Percentiles rank a stretch among this genome's conserved stretches.
phyloP scores from a whole-genome alignment of 345 rosid genomes.

The Mercurialis annua region DNA sequence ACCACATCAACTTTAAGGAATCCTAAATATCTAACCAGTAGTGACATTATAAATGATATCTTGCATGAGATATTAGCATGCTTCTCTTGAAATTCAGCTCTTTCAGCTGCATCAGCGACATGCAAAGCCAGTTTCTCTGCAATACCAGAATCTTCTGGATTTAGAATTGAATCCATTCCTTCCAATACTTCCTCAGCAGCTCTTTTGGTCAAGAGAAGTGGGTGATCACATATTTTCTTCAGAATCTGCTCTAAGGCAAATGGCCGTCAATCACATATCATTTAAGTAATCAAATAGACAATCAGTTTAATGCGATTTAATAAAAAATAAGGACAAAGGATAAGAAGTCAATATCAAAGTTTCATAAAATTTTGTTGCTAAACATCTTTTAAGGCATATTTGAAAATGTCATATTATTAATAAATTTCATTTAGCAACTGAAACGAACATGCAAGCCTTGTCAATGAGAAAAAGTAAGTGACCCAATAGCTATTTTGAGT shows the following conservation, averaged over 20 bases:
- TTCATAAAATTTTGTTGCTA: neutral
- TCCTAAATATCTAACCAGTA: constrained; percentile 56
- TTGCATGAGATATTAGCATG: constrained; percentile 89
- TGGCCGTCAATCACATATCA: neutral
- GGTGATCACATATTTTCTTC: constrained; percentile 91
- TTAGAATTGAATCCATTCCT: constrained; percentile 75
- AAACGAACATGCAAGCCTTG: neutral
- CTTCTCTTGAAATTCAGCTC: constrained; percentile 68
- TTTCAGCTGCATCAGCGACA: constrained; percentile 75
- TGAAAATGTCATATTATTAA: neutral
- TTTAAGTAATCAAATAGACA: too few species aligned
- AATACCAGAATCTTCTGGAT: constrained; percentile 67
- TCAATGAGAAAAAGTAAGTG: neutral
- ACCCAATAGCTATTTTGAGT: neutral
- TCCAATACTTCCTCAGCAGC: constrained; percentile 90
- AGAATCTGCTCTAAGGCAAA: constrained; percentile 63
- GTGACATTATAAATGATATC: constrained; percentile 67
- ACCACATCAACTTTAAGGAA: neutral
- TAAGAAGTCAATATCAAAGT: too few species aligned
- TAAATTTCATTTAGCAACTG: neutral
- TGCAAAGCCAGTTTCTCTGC: constrained; percentile 93
- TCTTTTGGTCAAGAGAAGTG: constrained; percentile 70
- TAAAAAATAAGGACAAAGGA: neutral
- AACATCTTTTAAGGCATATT: neutral
- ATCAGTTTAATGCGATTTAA: too few species aligned